Percentiles rank a stretch among this genome's conserved stretches.
These are phyloP conservation scores for Sclerotinia minor DNA, from an alignment of 2,329 filamentous ascomycete species.

Conservation along the genomic window DNA sequence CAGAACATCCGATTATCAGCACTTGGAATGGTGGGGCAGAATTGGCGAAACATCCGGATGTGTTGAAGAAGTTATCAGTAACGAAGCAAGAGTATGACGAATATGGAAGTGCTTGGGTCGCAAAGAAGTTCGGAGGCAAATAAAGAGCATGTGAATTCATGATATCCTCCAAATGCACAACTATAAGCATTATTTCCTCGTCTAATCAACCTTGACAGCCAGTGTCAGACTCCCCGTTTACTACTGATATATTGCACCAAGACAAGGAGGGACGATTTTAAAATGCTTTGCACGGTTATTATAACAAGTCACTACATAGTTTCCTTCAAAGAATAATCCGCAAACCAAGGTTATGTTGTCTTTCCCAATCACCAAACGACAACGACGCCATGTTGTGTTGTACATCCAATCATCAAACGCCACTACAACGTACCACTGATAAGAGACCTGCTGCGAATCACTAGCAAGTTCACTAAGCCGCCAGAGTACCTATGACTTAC, in stretches of 20 bases:
- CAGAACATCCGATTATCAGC: slow-evolving; percentile 72
- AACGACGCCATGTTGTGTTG: slow-evolving; percentile 7
- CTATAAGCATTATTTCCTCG: slow-evolving; percentile 2
- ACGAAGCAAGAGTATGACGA: slow-evolving; percentile 91
- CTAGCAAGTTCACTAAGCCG: neutral
- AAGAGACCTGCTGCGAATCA: neutral
- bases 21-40: slow-evolving; percentile 85
- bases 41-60: slow-evolving; percentile 67
- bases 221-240: neutral
- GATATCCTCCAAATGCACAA: slow-evolving; percentile 4
- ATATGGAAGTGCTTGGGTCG: slow-evolving; percentile 72
- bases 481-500: neutral
- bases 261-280: neutral
- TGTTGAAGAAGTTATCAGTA: slow-evolving; percentile 67
- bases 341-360: neutral
- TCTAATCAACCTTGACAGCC: neutral
- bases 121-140: slow-evolving; percentile 64
- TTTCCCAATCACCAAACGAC: slow-evolving; percentile 6
- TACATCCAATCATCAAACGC: neutral
- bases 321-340: neutral
- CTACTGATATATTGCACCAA: slow-evolving; percentile 7
- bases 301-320: neutral
- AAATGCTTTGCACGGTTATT: neutral
- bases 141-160: slow-evolving; percentile 18
- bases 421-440: neutral